phyloP scores from a whole-genome alignment of 2,329 filamentous ascomycete genomes.

The Colletotrichum navitas region DNA sequence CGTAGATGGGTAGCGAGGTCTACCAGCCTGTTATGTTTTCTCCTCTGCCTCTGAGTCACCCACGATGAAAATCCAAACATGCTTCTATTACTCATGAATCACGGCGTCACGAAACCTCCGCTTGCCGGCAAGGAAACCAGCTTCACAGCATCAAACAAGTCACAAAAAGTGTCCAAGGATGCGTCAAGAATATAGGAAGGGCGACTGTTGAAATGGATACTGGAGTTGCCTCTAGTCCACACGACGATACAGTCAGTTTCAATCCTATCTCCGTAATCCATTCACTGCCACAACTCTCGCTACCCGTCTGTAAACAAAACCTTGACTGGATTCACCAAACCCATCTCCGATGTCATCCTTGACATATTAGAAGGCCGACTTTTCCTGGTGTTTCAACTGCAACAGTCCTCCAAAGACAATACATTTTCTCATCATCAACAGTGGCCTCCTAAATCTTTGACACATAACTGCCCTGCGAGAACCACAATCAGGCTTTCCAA shows the following conservation, averaged over 20 bases:
- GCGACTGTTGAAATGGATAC: neutral
- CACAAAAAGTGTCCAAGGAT: neutral
- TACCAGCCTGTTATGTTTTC: neutral
- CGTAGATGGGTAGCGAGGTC: neutral
- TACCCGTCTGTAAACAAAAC: neutral
- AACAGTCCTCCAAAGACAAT: neutral
- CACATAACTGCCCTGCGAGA: neutral
- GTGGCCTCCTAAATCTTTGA: neutral
- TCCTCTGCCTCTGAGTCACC: slow-evolving; percentile 3
- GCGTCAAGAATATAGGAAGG: neutral
- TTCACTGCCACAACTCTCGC: neutral
- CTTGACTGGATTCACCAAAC: neutral
- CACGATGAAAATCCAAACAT: neutral
- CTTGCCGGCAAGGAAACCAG: neutral
- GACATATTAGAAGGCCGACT: neutral
- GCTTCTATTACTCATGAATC: neutral
- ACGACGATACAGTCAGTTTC: neutral
- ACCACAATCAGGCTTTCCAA: neutral
- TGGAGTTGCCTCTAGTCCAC: neutral
- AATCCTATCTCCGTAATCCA: slow-evolving; percentile 6
- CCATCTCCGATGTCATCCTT: slow-evolving; percentile 3
- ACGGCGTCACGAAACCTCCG: neutral
- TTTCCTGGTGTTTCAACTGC: neutral
- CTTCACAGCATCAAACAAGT: neutral
- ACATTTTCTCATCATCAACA: neutral